Base-by-base conservation (phyloP, 768 basidiomycete genomes). In the Boletus eberwhitei region DNA sequence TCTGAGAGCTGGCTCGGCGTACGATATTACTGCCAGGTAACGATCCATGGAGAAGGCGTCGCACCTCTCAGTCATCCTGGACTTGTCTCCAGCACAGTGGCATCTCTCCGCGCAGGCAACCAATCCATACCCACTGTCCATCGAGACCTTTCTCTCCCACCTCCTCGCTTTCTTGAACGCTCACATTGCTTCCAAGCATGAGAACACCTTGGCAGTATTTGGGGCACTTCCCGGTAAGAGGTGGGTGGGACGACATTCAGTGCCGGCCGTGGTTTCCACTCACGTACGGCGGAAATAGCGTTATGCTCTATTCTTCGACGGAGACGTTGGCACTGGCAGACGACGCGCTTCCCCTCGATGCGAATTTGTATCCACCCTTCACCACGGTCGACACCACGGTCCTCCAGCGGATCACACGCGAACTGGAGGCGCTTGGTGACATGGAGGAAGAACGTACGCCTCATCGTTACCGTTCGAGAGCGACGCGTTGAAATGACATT, bases 181-280 rank as follows among this genome's bases (percentile, higher is more conserved):
- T 4, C 94, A 98, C 73, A 81, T 98, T 56, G 94, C 94, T 2
- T 81, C 84, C 58, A 84, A 87, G 59, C 88, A 94, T 73, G 94
- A 96, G 69, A 99, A 99, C 67, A 83, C 89, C 5, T 78, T 99
- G 37, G 90, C 93, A 7, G 89, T 98, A 52, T 96, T 93, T 67
- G 96, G 85, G 8, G 96, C 95, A 5, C 77, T 93, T 44, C 90
- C 90, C 1, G 84, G 83, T 21, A 86, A 86, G 71, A 93, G 90
- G 92, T 90, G 5, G 29, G 75, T 63, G n/a, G 44, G 37, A 44
- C 47, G n/a, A 21, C 13, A 16, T 34, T 8, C 14, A 17, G 31
- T n/a, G 6, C 21, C 16, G 16, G 16, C 3, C 9, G 41, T 48
- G 45, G 34, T n/a, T 41, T 12, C 14, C 8, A 44, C 46, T 49